Conservation (phyloP, 345 rosid species). For the Euclidium syriacum region DNA sequence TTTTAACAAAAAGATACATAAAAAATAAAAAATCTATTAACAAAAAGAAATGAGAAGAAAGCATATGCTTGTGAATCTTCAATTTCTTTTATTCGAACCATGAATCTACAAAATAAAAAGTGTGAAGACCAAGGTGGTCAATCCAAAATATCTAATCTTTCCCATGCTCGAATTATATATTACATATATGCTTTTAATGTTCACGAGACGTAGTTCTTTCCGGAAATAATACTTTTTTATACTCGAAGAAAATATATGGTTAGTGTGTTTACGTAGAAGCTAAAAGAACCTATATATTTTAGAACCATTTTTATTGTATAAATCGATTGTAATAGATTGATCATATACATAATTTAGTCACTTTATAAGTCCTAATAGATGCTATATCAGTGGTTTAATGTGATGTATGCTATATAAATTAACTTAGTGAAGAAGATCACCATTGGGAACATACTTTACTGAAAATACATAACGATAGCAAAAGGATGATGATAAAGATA, state of each 20-base stretch:
- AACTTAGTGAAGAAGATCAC: slow-evolving; percentile 31
- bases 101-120: slow-evolving; percentile 27
- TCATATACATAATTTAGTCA: neutral
- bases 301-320: too few species aligned
- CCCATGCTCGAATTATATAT: slow-evolving; percentile 4
- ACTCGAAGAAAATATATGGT: neutral
- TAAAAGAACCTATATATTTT: too few species aligned
- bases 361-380: neutral
- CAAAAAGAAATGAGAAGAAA: slow-evolving; percentile 17
- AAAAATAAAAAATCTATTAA: slow-evolving; percentile 5
- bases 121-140: slow-evolving; percentile 23
- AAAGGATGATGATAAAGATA: slow-evolving; percentile 18
- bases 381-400: neutral
- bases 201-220: neutral
- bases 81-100: slow-evolving; percentile 29
- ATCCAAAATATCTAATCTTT: slow-evolving; percentile 4
- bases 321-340: too few species aligned
- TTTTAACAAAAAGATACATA: neutral
- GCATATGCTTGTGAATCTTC: slow-evolving; percentile 32
- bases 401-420: neutral
- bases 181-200: neutral
- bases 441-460: slow-evolving; percentile 19
- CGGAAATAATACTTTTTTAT: neutral
- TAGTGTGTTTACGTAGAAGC: neutral
- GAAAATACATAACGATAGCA: slow-evolving; percentile 23